A percentile compares a stretch with the other conserved stretches of the same genome.
Conservation (phyloP, 306 rosid genomes). For the Cucumis hystrix region DNA sequence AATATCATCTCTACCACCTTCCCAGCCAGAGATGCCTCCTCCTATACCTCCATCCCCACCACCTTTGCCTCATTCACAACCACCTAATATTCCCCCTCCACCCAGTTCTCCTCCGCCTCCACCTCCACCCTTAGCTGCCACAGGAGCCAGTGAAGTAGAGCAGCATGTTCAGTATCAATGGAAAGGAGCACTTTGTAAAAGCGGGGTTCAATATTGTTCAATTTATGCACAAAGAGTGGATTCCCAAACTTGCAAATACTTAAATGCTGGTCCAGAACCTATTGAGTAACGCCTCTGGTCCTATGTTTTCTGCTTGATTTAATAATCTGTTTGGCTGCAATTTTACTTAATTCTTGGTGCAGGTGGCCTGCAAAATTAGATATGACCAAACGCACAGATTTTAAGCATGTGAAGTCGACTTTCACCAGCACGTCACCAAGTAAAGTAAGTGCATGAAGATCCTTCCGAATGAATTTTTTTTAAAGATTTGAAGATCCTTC, state of each 20-base stretch:
- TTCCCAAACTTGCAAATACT: conserved; percentile 61
- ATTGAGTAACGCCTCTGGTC: conserved; percentile 40
- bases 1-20: conserved; percentile 51
- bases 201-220: conserved; percentile 86
- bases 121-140: conserved; percentile 41
- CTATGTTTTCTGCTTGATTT: conserved; percentile 6
- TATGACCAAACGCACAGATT: conserved; percentile 91
- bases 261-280: conserved; percentile 67
- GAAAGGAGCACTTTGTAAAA: conserved; percentile 83
- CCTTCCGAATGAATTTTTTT: not conserved
- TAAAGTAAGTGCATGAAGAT: conserved; percentile 39
- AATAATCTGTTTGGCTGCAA: not conserved
- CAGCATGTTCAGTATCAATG: conserved; percentile 43
- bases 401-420: conserved; percentile 70
- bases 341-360: conserved; percentile 22
- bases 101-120: conserved; percentile 55
- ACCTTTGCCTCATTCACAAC: conserved; percentile 67
- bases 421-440: conserved; percentile 63
- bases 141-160: conserved; percentile 35
- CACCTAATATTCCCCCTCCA: conserved; percentile 75
- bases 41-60: conserved; percentile 75
- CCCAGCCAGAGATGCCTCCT: conserved; percentile 64
- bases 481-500: not conserved
- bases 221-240: conserved; percentile 58
- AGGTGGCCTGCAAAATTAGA: conserved; percentile 95